phyloP scores from a whole-genome alignment of 23 red algal species.

The Rhodosorus marinus region DNA sequence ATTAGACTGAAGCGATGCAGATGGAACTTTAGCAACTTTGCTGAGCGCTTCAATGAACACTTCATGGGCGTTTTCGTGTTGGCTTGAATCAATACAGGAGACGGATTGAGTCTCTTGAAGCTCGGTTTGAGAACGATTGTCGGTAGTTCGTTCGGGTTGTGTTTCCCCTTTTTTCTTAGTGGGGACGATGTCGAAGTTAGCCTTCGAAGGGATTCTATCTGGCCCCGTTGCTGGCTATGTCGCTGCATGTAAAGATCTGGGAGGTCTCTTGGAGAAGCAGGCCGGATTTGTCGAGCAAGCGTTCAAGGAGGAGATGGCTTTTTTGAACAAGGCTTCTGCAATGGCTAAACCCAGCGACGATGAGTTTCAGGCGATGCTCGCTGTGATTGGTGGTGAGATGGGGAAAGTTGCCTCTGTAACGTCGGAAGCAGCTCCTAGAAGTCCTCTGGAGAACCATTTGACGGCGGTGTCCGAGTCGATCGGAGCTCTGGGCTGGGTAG shows the following conservation, averaged over 20 bases:
- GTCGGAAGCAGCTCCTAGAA: constrained; percentile 10
- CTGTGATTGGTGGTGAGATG: constrained; percentile 38
- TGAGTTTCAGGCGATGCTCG: constrained; percentile 11
- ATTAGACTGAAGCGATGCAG: no score
- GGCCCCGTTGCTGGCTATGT: constrained; percentile 17
- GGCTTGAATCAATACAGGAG: no score
- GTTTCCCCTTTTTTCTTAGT: no score
- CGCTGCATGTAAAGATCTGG: constrained; percentile 13
- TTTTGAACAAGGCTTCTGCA: constrained; percentile 24
- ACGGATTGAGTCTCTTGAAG: no score
- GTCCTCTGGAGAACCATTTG: constrained; percentile 18
- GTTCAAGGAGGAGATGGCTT: constrained; percentile 32
- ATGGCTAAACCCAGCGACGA: constrained; percentile 30
- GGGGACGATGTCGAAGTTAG: no score
- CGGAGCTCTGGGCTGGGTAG: constrained; percentile 56
- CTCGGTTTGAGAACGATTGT: no score
- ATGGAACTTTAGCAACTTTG: no score
- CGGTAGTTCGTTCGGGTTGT: no score
- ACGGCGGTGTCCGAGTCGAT: constrained; percentile 34
- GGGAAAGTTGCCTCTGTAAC: constrained; percentile 14
- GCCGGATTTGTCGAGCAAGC: constrained; percentile 12
- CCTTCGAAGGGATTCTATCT: constrained; percentile 7
- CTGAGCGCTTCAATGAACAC: no score
- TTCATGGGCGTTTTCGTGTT: no score
- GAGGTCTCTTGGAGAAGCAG: constrained; percentile 19